Conservation (phyloP, 192 early-diverging fungal genomes). For the Coemansia sp. region DNA sequence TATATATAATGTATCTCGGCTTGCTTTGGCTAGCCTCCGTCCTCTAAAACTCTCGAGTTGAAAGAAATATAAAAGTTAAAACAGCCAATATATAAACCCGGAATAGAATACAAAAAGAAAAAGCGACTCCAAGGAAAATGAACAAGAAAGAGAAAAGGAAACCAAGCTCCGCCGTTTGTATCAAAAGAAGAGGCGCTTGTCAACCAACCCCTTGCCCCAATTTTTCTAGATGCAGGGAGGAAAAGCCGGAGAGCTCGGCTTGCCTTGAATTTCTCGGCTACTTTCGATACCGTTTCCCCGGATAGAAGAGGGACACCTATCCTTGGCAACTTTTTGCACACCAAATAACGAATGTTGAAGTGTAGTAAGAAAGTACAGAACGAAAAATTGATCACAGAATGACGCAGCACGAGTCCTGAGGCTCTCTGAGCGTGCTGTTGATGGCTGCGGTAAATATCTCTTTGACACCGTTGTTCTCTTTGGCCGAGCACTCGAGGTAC, state of each 20-base stretch:
- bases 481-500: slow-evolving; percentile 83
- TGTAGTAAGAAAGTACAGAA: slow-evolving; percentile 1
- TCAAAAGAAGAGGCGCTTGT: slow-evolving; percentile 1
- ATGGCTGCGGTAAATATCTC: slow-evolving; percentile 63
- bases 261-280: not conserved
- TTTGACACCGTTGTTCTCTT: slow-evolving; percentile 28
- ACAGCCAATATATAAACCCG: not conserved
- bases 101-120: slow-evolving; percentile 1
- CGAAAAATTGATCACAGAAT: slow-evolving; percentile 27
- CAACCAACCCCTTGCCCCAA: not conserved
- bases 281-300: not conserved
- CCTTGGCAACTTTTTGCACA: no score
- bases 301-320: not conserved
- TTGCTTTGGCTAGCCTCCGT: not conserved
- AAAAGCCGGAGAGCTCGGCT: not conserved
- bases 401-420: slow-evolving; percentile 25
- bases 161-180: slow-evolving; percentile 1
- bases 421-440: slow-evolving; percentile 50
- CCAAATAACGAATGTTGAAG: not conserved
- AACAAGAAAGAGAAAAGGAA: not conserved
- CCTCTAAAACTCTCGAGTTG: no score
- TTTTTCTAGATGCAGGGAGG: not conserved
- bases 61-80: not conserved
- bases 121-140: not conserved
- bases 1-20: not conserved